Evolutionary conservation across 129 eudicot species (phyloP).

Genomic region (sunflower (Helianthus annuus)): HanXRQr2.0-SUNRISE NC_035433.2:142224157-142224656

Average conservation of each 20-base stretch:
- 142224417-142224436: conserved; percentile 24
- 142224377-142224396: conserved; percentile 38
- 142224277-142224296: conserved; percentile 25
- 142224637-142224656: conserved; percentile 83
- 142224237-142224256: conserved; percentile 8
- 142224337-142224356: not conserved
- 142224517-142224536: conserved; percentile 18
- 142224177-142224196: not conserved
- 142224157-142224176: too few species aligned
- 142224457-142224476: conserved; percentile 19
- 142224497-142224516: conserved; percentile 19
- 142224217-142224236: conserved; percentile 14
- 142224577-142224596: conserved; percentile 57
- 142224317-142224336: conserved; percentile 18
- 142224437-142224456: conserved; percentile 20
- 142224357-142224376: conserved; percentile 29
- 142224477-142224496: conserved; percentile 18
- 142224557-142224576: conserved; percentile 60
- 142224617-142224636: conserved; percentile 67
- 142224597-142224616: conserved; percentile 64
- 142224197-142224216: not conserved
- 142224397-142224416: conserved; percentile 1
- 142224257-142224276: conserved; percentile 6
- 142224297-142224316: conserved; percentile 16
- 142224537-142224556: conserved; percentile 18